Conservation (phyloP, 164 flowering plant genomes). For the Chimonanthus salicifolius region DNA sequence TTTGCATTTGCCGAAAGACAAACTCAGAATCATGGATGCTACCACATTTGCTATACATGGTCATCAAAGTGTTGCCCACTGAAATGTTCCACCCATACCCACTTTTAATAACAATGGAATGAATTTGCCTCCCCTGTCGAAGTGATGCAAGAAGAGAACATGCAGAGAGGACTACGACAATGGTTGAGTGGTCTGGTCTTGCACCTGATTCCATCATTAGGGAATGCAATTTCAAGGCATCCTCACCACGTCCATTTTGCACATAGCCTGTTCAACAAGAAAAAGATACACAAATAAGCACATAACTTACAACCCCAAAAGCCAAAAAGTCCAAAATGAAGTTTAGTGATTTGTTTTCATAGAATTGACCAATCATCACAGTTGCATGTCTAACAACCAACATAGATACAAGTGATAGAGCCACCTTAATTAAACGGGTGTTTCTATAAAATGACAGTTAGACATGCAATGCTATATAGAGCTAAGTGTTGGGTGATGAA, state of each 20-base stretch:
- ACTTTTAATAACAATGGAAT: slow-evolving; percentile 11
- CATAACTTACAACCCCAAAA: background rate
- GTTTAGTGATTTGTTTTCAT: no score
- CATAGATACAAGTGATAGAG: background rate
- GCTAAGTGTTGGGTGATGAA: no score
- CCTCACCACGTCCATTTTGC: slow-evolving; percentile 42
- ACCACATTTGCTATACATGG: slow-evolving; percentile 54
- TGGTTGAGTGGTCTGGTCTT: slow-evolving; percentile 37
- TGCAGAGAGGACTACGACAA: slow-evolving; percentile 39
- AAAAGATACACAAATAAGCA: background rate
- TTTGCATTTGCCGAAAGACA: slow-evolving; percentile 25
- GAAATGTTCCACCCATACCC: slow-evolving; percentile 30
- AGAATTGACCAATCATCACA: background rate
- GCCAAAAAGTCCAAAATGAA: background rate
- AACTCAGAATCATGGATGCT: slow-evolving; percentile 31
- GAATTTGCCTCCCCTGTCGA: slow-evolving; percentile 29
- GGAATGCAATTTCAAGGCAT: slow-evolving; percentile 30
- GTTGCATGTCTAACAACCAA: background rate
- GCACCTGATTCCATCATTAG: slow-evolving; percentile 31
- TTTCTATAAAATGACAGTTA: background rate
- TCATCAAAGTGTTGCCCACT: slow-evolving; percentile 28
- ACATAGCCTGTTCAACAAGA: slow-evolving; percentile 33
- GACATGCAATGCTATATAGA: no score
- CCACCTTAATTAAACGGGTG: background rate
- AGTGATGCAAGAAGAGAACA: slow-evolving; percentile 39